Conservation (phyloP, 306 rosid genomes). For the Lathyrus tuberosus region DNA sequence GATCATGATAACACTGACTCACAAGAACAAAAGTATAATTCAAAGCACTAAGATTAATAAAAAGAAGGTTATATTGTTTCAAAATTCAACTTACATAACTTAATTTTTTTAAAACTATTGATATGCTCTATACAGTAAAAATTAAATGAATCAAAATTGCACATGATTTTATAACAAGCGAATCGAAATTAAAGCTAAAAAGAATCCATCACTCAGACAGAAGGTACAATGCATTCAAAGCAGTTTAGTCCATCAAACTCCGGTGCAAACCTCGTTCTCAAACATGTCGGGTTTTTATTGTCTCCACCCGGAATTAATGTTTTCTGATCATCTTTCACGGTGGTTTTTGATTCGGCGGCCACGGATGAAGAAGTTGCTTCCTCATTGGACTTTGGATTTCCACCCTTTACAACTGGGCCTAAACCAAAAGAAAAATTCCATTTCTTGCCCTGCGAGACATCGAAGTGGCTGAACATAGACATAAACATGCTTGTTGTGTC, state of each 20-base stretch:
- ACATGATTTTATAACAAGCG: neutral
- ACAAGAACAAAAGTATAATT: neutral
- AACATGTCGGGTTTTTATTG: slow-evolving; percentile 17
- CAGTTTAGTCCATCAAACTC: slow-evolving; percentile 73
- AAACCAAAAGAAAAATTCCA: slow-evolving; percentile 21
- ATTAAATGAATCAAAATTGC: slow-evolving; percentile 27
- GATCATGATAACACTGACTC: neutral
- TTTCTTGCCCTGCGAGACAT: slow-evolving; percentile 40
- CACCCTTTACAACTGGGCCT: neutral
- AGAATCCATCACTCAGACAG: slow-evolving; percentile 13
- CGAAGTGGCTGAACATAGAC: slow-evolving; percentile 63
- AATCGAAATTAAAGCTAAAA: neutral
- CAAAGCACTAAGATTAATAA: neutral
- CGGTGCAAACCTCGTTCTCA: slow-evolving; percentile 56
- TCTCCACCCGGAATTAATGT: slow-evolving; percentile 4
- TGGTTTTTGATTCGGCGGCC: slow-evolving; percentile 1
- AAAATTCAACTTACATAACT: neutral
- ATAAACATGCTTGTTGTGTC: slow-evolving; percentile 33
- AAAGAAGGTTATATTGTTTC: neutral
- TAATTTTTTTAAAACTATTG: neutral
- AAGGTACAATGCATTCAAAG: slow-evolving; percentile 60
- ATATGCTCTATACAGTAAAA: neutral
- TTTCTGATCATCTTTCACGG: slow-evolving; percentile 3
- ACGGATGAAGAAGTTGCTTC: slow-evolving; percentile 27
- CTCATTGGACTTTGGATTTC: neutral